Percentiles rank a stretch among this genome's conserved stretches.
Conservation (phyloP, 805 yeast genomes). For the Isabelozyma gotoi region DNA sequence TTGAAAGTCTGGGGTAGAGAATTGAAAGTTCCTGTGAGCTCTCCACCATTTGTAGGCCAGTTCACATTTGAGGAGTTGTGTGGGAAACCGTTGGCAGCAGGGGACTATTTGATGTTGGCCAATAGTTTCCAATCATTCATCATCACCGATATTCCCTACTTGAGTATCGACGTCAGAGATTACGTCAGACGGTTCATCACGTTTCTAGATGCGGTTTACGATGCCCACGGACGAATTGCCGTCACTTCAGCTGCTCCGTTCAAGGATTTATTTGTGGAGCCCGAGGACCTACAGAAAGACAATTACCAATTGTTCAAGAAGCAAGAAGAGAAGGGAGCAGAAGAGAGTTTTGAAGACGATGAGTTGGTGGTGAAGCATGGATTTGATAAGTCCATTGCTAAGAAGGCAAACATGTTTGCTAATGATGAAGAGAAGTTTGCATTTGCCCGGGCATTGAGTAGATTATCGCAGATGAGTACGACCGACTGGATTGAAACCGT, state of each 20-base stretch:
- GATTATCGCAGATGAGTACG: slow-evolving; percentile 92
- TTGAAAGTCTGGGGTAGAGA: slow-evolving; percentile 87
- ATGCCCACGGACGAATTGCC: slow-evolving; percentile 82
- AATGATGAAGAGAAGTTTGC: slow-evolving; percentile 96
- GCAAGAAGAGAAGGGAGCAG: slow-evolving; percentile 35
- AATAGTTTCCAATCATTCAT: slow-evolving; percentile 71
- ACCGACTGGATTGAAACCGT: slow-evolving; percentile 80
- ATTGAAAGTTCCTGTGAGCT: slow-evolving; percentile 69
- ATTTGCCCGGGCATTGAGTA: slow-evolving; percentile 89
- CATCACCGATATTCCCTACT: slow-evolving; percentile 89
- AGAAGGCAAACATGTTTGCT: slow-evolving; percentile 74
- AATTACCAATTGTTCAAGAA: slow-evolving; percentile 43
- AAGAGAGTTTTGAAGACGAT: slow-evolving; percentile 49
- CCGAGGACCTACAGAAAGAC: slow-evolving; percentile 55
- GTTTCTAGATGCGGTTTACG: slow-evolving; percentile 93
- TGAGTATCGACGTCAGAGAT: slow-evolving; percentile 77
- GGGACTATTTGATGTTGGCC: slow-evolving; percentile 88
- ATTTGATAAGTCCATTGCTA: slow-evolving; percentile 68
- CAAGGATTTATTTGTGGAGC: slow-evolving; percentile 81
- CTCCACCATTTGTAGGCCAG: slow-evolving; percentile 82
- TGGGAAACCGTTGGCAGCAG: slow-evolving; percentile 86
- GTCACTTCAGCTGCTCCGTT: slow-evolving; percentile 88
- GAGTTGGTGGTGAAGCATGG: slow-evolving; percentile 75
- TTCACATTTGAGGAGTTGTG: slow-evolving; percentile 85
- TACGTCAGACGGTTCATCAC: slow-evolving; percentile 89